These are phyloP conservation scores for Populus alba DNA, from an alignment of 345 rosid genomes.

Conservation along the genomic window DNA sequence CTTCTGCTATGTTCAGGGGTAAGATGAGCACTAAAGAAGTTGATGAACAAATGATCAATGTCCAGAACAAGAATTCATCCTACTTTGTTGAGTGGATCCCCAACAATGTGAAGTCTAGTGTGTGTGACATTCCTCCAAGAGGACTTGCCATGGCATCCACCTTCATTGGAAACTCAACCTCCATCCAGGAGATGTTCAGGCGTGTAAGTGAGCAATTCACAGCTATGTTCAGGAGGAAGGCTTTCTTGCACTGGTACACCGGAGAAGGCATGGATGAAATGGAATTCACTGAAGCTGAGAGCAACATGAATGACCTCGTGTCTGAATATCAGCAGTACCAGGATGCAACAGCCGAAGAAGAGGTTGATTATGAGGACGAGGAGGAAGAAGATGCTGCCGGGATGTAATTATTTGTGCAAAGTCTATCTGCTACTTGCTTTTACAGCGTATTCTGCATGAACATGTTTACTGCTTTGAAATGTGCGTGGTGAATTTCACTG, in stretches of 20 bases:
- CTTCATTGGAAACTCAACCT: not conserved
- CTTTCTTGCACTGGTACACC: constrained; percentile 23
- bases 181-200: constrained; percentile 1
- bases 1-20: constrained; percentile 22
- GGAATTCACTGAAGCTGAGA: constrained; percentile 23
- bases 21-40: not conserved
- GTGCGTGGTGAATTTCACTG: not conserved
- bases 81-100: not conserved
- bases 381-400: constrained; percentile 16
- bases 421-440: not conserved
- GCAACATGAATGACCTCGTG: constrained; percentile 25
- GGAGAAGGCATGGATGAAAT: constrained; percentile 25
- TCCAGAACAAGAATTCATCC: not conserved
- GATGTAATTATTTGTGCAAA: not conserved
- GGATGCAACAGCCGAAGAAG: constrained; percentile 23
- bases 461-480: not conserved
- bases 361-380: constrained; percentile 17
- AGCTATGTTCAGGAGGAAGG: constrained; percentile 9
- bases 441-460: not conserved
- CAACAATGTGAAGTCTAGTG: not conserved
- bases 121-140: not conserved
- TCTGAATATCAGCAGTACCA: constrained; percentile 26
- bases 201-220: not conserved
- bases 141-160: not conserved
- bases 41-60: not conserved